A percentile compares a stretch with the other conserved stretches of the same genome.
Evolutionary conservation across 2,329 filamentous ascomycete species (phyloP).

Genomic region (Coniochaeta hoffmannii): DNA sequence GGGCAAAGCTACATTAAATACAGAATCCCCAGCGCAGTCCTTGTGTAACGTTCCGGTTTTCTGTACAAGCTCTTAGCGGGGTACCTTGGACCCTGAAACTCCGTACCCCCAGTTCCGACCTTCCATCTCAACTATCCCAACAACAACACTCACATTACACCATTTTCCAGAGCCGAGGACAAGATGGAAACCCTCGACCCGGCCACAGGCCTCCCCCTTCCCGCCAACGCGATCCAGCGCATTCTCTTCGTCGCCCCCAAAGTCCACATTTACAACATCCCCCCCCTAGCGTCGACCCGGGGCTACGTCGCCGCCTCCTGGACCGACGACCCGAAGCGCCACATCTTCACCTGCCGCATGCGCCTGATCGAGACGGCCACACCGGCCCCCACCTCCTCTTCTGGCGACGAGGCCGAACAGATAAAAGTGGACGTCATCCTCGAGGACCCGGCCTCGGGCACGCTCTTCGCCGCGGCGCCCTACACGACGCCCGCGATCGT

Average conservation of each 20-base stretch:
- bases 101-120: background rate
- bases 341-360: constrained; percentile 80
- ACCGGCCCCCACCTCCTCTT: constrained; percentile 24
- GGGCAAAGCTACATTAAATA: background rate
- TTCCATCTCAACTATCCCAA: background rate
- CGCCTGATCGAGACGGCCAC: constrained; percentile 71
- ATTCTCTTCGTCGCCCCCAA: constrained; percentile 68
- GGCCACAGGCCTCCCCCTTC: constrained; percentile 59
- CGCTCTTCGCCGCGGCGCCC: constrained; percentile 77
- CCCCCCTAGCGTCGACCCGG: constrained; percentile 67
- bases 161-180: background rate
- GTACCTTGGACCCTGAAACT: background rate
- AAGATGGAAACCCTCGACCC: constrained; percentile 62
- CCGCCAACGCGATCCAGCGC: constrained; percentile 73
- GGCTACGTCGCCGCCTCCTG: constrained; percentile 73
- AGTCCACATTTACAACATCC: constrained; percentile 84
- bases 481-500: constrained; percentile 61
- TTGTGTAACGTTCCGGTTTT: background rate
- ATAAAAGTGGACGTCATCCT: constrained; percentile 71
- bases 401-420: constrained; percentile 34
- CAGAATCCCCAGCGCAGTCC: background rate
- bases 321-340: constrained; percentile 63
- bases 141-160: background rate
- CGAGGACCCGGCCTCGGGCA: constrained; percentile 64
- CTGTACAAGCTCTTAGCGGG: background rate